Evolutionary conservation across 2,329 filamentous ascomycete genomes (phyloP).

Genomic region (Botryotinia calthae): DNA sequence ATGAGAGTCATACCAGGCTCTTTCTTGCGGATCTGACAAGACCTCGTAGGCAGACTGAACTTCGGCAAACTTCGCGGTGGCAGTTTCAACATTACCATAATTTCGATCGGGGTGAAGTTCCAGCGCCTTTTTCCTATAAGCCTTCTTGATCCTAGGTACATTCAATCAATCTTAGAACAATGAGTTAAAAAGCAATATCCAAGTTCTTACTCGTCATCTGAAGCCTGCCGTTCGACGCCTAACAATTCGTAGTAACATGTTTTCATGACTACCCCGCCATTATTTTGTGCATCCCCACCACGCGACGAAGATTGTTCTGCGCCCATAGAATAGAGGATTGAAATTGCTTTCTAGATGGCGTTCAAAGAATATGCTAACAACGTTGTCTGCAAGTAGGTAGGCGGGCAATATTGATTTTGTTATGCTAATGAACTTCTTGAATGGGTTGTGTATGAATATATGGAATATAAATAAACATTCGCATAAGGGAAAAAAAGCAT

Average conservation of each 20-base stretch:
- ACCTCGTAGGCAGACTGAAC: conserved; percentile 92
- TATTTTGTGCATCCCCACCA: conserved; percentile 14
- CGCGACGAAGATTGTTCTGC: conserved; percentile 31
- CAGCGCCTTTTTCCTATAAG: conserved; percentile 85
- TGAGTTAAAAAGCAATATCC: neutral
- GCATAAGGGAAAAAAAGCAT: neutral
- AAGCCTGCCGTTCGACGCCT: conserved; percentile 67
- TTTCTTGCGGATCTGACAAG: conserved; percentile 92
- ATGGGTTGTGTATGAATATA: neutral
- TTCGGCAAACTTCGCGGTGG: conserved; percentile 85
- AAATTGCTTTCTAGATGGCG: neutral
- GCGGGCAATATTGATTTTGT: neutral
- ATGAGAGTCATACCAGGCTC: conserved; percentile 97
- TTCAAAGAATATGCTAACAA: neutral
- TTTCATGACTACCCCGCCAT: conserved; percentile 44
- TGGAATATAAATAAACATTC: neutral
- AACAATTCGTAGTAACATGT: conserved; percentile 86
- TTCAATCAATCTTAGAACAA: conserved; percentile 20
- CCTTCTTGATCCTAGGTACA: conserved; percentile 74
- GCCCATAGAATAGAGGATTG: conserved; percentile 26
- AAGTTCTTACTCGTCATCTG: conserved; percentile 69
- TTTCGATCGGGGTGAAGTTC: conserved; percentile 96
- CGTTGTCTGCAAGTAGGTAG: neutral
- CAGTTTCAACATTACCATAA: conserved; percentile 76
- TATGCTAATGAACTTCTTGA: neutral